Conservation (phyloP, 768 basidiomycete species). For the Chalciporus piperatus region DNA sequence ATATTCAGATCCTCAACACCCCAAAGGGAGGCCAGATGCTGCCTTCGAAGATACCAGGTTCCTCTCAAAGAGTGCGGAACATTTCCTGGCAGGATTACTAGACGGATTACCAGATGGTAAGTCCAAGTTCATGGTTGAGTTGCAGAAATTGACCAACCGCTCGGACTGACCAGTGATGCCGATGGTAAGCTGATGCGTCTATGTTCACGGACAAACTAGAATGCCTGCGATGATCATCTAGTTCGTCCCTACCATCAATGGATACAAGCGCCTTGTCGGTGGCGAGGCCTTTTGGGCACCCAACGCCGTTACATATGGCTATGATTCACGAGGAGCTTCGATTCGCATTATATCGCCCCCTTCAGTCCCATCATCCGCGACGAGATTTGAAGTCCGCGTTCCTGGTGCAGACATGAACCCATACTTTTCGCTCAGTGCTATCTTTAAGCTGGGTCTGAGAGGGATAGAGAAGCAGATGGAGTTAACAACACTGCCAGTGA, state of each 20-base stretch:
- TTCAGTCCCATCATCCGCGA: conserved; percentile 73
- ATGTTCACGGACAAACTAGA: neutral
- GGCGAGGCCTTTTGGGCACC: conserved; percentile 96
- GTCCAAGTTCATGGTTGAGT: conserved; percentile 16
- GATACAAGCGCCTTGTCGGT: conserved; percentile 94
- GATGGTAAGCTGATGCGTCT: conserved; percentile 48
- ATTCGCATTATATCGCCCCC: conserved; percentile 93
- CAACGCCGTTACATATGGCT: conserved; percentile 90
- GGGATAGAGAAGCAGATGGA: conserved; percentile 78
- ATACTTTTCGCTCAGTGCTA: conserved; percentile 82
- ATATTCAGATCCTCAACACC: conserved; percentile 54
- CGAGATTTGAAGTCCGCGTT: conserved; percentile 89
- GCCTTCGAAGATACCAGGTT: conserved; percentile 79
- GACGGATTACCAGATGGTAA: conserved; percentile 87
- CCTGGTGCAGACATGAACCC: conserved; percentile 98
- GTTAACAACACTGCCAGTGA: conserved; percentile 70
- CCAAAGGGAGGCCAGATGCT: conserved; percentile 65
- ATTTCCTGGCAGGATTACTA: conserved; percentile 92
- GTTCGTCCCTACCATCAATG: conserved; percentile 90
- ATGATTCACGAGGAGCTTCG: conserved; percentile 91
- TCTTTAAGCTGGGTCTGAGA: conserved; percentile 82
- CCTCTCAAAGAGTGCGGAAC: conserved; percentile 80
- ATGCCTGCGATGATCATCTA: conserved; percentile 23
- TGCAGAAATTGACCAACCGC: conserved; percentile 1
- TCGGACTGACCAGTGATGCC: conserved; percentile 63